These are phyloP conservation scores for Fusarium sacchari DNA, from an alignment of 2,329 filamentous ascomycete genomes.

Conservation along the genomic window DNA sequence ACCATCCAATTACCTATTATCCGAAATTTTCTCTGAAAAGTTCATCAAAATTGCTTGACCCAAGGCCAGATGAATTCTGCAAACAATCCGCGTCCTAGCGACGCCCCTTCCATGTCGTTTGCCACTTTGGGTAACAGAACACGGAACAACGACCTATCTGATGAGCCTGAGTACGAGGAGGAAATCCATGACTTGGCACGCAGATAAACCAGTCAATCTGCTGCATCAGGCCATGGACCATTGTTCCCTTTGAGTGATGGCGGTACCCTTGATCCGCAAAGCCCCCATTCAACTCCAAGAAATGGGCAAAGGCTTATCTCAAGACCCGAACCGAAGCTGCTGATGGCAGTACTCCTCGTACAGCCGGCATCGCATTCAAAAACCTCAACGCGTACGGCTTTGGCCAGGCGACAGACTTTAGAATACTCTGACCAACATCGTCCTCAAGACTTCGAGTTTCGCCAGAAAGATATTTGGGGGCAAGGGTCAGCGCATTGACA, in stretches of 20 bases:
- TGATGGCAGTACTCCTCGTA: slow-evolving; percentile 64
- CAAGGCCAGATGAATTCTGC: neutral
- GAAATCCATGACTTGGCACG: slow-evolving; percentile 26
- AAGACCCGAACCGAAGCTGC: slow-evolving; percentile 27
- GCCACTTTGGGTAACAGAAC: neutral
- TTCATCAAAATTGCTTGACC: no score
- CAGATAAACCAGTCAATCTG: slow-evolving; percentile 18
- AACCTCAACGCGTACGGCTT: slow-evolving; percentile 73
- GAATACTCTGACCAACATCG: slow-evolving; percentile 68
- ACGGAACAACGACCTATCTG: neutral
- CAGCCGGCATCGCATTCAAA: slow-evolving; percentile 70
- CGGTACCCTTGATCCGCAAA: slow-evolving; percentile 51
- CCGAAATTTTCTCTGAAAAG: rapidly evolving
- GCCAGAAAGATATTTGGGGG: slow-evolving; percentile 61
- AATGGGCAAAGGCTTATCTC: slow-evolving; percentile 55
- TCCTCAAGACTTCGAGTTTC: slow-evolving; percentile 56
- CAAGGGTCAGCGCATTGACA: slow-evolving; percentile 67
- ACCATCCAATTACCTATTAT: rapidly evolving
- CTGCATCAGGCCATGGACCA: slow-evolving; percentile 5
- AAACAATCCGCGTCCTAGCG: neutral
- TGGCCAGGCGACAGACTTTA: slow-evolving; percentile 73
- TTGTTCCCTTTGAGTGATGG: slow-evolving; percentile 36
- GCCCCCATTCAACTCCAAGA: slow-evolving; percentile 51
- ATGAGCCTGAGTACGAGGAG: neutral
- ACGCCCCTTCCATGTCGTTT: neutral